Base-by-base conservation (phyloP, 1,284 basidiomycete species). In the Heliocybe sulcata region DNA sequence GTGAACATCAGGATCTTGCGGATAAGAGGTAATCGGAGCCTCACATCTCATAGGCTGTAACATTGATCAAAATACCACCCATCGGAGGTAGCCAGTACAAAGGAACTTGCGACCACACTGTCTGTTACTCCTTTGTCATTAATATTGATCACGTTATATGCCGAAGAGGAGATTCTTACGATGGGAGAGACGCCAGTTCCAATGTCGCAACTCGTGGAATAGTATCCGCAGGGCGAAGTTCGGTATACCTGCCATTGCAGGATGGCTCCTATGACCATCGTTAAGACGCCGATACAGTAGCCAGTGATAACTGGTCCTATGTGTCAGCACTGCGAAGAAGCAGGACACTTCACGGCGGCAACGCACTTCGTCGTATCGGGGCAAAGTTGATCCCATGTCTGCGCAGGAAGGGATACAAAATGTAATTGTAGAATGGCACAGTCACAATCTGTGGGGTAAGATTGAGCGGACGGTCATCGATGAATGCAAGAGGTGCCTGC, bases 401-500 rank as follows among this genome's bases (percentile, higher is more conserved):
- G 16, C 80, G 77, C 10, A 93, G 71, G 19, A 68, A 72, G 16
- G 92, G 92, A 71, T 94, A 94, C 61, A 92, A 54, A 57, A 82
- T 45, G 1, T 79, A 58, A 66, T 90, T 87, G 59, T 75, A 83
- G 59, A 88, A 74, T 27, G 87, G 87, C 59, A 90, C 88, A 62
- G 88, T 77, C 63, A 88, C 80, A 63, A 91, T 80, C 56, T 91
- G 75, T 2, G 84, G 79, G 51, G 92, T 72, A 2, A 90, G 90
- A 64, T 93, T 85, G 52, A 92, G 72, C 33, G 9, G 16, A n/a
- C 12, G 16, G 6, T n/a, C 38, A 16, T n/a, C n/a, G 12, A 20
- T 42, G n/a, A n/a, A n/a, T 20, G 38, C 16, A 20, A 42, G 38
- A 42, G 6, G 19, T n/a, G 4, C 6, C 6, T 16, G 4, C 38